Evolutionary conservation across 441 rosid genomes (phyloP).

Genomic region (Mallotus japonicus): DNA sequence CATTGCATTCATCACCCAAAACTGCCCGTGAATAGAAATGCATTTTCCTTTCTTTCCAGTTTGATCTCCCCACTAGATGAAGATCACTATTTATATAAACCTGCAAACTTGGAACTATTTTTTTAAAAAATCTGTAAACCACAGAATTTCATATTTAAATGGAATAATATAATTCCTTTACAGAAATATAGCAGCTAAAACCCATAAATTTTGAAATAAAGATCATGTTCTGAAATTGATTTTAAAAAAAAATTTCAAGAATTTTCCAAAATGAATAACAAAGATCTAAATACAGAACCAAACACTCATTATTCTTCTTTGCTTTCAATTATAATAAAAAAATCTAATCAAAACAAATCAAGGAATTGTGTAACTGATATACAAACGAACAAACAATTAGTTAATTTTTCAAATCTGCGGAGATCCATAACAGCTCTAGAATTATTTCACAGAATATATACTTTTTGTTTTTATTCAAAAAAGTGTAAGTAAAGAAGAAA

Average conservation of each 20-base stretch:
- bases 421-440: neutral
- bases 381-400: too few species aligned
- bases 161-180: too few species aligned
- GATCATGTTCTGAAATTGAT: neutral
- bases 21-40: too few species aligned
- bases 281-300: neutral
- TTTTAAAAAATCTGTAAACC: too few species aligned
- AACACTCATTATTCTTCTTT: neutral
- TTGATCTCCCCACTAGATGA: too few species aligned
- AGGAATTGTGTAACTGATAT: too few species aligned
- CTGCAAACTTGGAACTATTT: too few species aligned
- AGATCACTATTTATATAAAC: too few species aligned
- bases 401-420: neutral
- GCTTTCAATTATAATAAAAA: too few species aligned
- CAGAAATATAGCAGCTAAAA: neutral
- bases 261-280: neutral
- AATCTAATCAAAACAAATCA: too few species aligned
- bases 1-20: neutral
- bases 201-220: neutral
- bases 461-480: neutral
- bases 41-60: too few species aligned
- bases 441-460: neutral
- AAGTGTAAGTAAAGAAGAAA: neutral
- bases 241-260: neutral
- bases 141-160: too few species aligned